Base-by-base conservation (phyloP, 1,139 yeast species). In the Saccharomycopsis phalli region DNA sequence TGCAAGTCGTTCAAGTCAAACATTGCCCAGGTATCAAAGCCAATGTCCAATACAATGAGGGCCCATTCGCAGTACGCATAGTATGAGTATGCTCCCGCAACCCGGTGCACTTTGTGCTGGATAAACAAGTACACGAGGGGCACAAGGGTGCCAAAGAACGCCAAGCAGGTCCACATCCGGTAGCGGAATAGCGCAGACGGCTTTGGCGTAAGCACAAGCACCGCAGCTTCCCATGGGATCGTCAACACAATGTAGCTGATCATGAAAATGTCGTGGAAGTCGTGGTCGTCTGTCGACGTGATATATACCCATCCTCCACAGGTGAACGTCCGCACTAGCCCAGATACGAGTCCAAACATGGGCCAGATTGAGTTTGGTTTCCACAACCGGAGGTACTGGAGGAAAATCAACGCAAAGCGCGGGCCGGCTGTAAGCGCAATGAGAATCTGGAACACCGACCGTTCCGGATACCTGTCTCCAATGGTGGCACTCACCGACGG, bases 271-370 rank as follows among this genome's bases (percentile, higher is more conserved):
- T 91, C 97, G 58, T 91, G 98, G 67, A 81, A 80, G 61, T 88
- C 95, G 54, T 88, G 98, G 57, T 91, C 95, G 58, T 91, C 98
- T 1, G 97, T 86, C 7, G 95, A 83, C 1, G 98, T 91, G 50
- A 91, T 81, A 56, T 91, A 91, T 13, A 93, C 95, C 97, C 97
- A 91, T 10, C 97, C 97, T 52, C 98, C 98, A 55, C 98, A 91
- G 1, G 95, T 81, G 44, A 91, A 72, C 0, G 98, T 91, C 60
- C 98, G 74, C 18, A 82, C 45, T 2, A 82, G 47, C 8, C 98
- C 98, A 2, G 77, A 58, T 1, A 74, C 49, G 8, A 77, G 55
- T 39, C 70, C 56, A 25, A 66, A 47, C 46, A 58, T 60, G 2
- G 83, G 76, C 26, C 61, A 51, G 8, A 52, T 46, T 1, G 73